These are phyloP conservation scores for Tetrahymena borealis DNA, from an alignment of 73 alveolate genomes.

Conservation along the genomic window DNA sequence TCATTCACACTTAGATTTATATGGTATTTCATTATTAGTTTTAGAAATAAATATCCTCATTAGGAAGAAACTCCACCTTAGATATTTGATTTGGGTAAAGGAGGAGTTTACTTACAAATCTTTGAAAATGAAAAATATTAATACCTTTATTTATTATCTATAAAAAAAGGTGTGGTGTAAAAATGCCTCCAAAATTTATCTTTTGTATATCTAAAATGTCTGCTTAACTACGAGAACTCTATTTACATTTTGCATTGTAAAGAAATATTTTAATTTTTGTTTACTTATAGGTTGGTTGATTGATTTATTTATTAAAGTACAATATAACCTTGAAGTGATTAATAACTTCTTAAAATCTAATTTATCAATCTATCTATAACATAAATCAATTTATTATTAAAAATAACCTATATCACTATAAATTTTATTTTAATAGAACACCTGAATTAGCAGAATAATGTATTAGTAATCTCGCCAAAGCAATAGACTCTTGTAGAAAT, in stretches of 20 bases:
- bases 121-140: no score
- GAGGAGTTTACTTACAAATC: no score
- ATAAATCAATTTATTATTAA: background rate
- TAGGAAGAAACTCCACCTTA: no score
- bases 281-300: no score
- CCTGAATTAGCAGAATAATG: background rate
- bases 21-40: background rate
- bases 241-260: background rate
- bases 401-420: background rate
- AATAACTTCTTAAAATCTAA: background rate
- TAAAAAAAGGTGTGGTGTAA: background rate
- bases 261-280: no score
- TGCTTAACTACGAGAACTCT: background rate
- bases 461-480: background rate
- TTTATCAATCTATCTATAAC: background rate
- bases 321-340: no score
- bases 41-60: no score
- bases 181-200: background rate
- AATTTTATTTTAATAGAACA: no score
- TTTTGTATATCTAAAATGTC: background rate
- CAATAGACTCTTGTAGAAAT: background rate
- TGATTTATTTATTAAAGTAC: no score
- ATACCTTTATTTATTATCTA: background rate
- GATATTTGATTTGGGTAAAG: no score
- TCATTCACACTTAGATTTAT: background rate